Evolutionary conservation across 106 monocot genomes (phyloP), one percentile per base, ranked within the genome.

Genomic region (Allium cepa): DNA sequence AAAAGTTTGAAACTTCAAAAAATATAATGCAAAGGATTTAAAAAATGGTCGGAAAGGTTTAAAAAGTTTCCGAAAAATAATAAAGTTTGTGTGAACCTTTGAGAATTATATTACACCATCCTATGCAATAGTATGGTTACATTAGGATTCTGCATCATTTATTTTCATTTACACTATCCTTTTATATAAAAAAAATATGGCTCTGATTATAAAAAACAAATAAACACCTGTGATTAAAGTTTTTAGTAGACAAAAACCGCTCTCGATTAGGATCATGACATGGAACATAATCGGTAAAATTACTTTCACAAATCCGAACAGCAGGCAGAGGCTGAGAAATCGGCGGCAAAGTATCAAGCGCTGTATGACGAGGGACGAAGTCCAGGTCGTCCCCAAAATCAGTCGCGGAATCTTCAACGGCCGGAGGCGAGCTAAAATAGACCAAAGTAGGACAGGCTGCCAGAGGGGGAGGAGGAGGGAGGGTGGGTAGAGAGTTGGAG

Each of bases 241-340:
- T 53, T 2, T 18, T 18, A 10, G 50, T 81, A 15, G 69, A 53
- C 81, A 83, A 86, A 12, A 69, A 73, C 60, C 52, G 77, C 75
- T 84, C 81, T 28, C 84, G 72, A 26, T 10, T 50, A 50, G 87
- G 76, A 72, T 94, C 90, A 61, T 94, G 87, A 81, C 90, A 94
- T 67, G 93, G 93, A 66, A 81, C 76, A 82, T 84, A 78, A 63
- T 84, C 69, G 57, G 93, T 84, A 90, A 84, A 87, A 79, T 90
- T 94, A 60, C 65, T 26, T 13, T 69, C 10, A 74, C 90, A 90
- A 70, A 82, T 64, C 11, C 77, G 79, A n/a, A 90, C 28, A 14
- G 71, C 57, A 47, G 84, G 71, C 26, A 60, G 75, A 18, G 50
- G 57, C 8, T 45, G 8, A 62, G 75, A 45, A 36, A 76, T 59